phyloP scores from a whole-genome alignment of 345 rosid genomes.

The Salix brachista region DNA sequence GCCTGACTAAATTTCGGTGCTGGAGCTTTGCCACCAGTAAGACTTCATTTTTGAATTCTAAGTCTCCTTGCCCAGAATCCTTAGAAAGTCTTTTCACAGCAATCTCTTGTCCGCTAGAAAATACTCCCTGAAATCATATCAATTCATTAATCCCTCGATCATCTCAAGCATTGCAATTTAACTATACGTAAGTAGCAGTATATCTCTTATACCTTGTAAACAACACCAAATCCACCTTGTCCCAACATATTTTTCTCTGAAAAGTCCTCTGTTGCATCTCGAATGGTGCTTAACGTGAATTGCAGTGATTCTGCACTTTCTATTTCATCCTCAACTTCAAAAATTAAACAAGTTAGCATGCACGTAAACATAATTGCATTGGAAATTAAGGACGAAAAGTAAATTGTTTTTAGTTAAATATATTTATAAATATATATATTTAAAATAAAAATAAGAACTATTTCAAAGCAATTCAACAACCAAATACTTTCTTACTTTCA shows the following conservation, averaged over 20 bases:
- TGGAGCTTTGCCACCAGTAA: slow-evolving; percentile 12
- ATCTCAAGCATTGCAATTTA: too few relatives aligned
- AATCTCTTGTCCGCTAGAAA: not conserved
- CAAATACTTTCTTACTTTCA: slow-evolving; percentile 5
- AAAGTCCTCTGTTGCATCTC: slow-evolving; percentile 6
- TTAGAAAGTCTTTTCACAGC: slow-evolving; percentile 13
- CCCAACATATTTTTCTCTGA: slow-evolving; percentile 5
- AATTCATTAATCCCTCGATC: not conserved
- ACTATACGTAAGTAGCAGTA: too few relatives aligned
- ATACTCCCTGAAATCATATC: not conserved
- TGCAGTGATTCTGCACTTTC: not conserved
- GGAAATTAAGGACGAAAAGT: too few relatives aligned
- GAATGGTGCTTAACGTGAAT: not conserved
- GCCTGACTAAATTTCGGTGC: not conserved
- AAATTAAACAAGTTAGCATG: too few relatives aligned
- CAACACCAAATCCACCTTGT: too few relatives aligned
- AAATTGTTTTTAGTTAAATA: too few relatives aligned
- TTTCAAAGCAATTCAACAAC: too few relatives aligned
- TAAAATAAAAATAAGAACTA: too few relatives aligned
- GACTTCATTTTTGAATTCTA: slow-evolving; percentile 16
- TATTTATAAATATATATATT: too few relatives aligned
- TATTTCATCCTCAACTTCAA: not conserved
- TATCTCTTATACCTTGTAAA: not conserved
- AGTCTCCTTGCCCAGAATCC: slow-evolving; percentile 7
- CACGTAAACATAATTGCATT: too few relatives aligned